These are phyloP conservation scores for Fraxinus angustifolia DNA, from an alignment of 305 asterid genomes.

Conservation along the genomic window DNA sequence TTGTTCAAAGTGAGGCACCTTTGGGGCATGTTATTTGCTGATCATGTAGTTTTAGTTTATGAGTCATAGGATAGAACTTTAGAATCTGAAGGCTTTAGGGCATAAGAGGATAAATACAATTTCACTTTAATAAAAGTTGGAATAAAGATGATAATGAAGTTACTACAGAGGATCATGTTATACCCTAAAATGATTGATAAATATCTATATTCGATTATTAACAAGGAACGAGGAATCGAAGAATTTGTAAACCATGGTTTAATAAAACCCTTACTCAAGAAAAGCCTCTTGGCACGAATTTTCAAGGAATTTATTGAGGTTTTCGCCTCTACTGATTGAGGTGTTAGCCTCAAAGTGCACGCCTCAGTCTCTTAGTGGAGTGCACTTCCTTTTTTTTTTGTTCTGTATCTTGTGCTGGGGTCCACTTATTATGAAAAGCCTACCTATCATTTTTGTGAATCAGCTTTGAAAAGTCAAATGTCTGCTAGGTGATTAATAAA, in stretches of 20 bases:
- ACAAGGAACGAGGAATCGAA: not conserved
- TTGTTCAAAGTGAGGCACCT: not conserved
- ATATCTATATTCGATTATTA: not conserved
- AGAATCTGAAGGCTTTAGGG: not conserved
- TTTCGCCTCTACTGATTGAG: not conserved
- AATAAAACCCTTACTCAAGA: not conserved
- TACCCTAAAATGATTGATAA: not conserved
- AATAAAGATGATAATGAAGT: not conserved
- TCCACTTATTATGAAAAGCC: not conserved
- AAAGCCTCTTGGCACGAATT: not conserved
- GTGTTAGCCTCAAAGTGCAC: not conserved
- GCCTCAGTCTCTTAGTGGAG: not conserved
- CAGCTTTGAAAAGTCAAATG: not conserved
- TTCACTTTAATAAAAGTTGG: not conserved
- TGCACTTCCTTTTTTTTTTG: not conserved
- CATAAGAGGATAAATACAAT: not conserved
- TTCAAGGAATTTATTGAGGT: not conserved
- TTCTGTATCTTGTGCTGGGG: not conserved
- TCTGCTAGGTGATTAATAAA: not conserved
- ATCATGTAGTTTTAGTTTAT: not conserved
- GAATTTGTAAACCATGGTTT: not conserved
- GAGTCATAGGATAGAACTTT: not conserved
- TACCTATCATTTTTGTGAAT: not conserved
- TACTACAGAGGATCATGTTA: not conserved
- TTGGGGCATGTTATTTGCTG: not conserved